Percentiles rank a stretch among this genome's conserved stretches.
These are phyloP conservation scores for Gentiana dahurica DNA, from an alignment of 257 asterid genomes.

Conservation along the genomic window DNA sequence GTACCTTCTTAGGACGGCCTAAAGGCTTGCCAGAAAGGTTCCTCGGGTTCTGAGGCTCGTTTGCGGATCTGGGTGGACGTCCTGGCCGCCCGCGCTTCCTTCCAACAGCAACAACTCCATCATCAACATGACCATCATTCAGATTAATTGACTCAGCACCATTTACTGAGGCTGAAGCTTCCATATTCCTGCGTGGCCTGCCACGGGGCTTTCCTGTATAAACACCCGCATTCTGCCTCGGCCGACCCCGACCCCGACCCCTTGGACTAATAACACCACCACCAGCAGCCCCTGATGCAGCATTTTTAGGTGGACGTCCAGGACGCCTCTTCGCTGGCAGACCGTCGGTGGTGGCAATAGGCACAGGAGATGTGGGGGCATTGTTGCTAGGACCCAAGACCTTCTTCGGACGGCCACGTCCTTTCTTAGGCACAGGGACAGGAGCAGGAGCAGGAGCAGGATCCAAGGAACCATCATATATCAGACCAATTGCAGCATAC, in stretches of 20 bases:
- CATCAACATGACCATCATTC: slow-evolving; percentile 14
- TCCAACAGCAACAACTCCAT: slow-evolving; percentile 8
- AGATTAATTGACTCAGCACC: slow-evolving; percentile 5
- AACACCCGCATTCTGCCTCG: slow-evolving; percentile 3
- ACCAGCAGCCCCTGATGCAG: not conserved
- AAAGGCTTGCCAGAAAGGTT: slow-evolving; percentile 53
- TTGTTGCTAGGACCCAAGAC: no score
- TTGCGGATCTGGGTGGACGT: slow-evolving; percentile 45
- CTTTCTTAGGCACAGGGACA: no score
- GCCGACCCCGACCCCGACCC: slow-evolving; percentile 1
- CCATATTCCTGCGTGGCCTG: slow-evolving; percentile 43
- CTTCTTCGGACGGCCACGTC: no score
- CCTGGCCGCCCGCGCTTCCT: slow-evolving; percentile 45
- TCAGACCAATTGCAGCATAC: no score
- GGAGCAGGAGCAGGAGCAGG: no score
- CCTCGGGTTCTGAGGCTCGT: slow-evolving; percentile 28
- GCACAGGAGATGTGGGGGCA: no score
- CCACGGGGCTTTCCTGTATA: slow-evolving; percentile 56
- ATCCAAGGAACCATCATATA: no score
- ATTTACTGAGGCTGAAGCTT: slow-evolving; percentile 11
- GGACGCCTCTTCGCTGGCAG: no score
- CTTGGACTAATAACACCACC: slow-evolving; percentile 5
- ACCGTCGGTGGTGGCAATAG: no score
- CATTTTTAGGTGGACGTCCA: no score
- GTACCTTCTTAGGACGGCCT: slow-evolving; percentile 88